Evolutionary conservation across 1,284 basidiomycete species (phyloP), one percentile per base, ranked within the genome.

Genomic region (Irpex sp.): DNA sequence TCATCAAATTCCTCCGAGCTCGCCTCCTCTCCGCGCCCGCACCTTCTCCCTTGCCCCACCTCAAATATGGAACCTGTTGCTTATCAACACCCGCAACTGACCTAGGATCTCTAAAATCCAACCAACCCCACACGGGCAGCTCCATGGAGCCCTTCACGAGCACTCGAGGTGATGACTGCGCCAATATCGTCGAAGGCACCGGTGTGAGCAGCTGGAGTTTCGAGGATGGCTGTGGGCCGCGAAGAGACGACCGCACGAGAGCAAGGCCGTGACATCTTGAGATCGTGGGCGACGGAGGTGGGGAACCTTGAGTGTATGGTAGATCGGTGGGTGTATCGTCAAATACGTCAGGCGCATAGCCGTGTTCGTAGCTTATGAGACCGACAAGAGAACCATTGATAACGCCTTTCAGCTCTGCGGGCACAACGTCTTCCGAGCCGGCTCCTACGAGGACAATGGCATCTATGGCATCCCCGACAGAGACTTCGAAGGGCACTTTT

Each of bases 101-200:
- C 39, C 77, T 79, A 33, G 68, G 68, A 33, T 70, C 72, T 63
- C 81, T 76, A 74, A 87, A 90, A 75, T 97, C 94, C 57, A 98
- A 77, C 86, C 95, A 88, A 0, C 90, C 94, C 84, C 89, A 92
- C 0, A 95, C 77, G 0, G 95, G 95, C 0, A 98, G 77, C 71
- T 97, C 94, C 67, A 97, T 78, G 68, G 93, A 92, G 4, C 95
- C 95, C 71, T 92, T 93, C 43, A 95, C 85, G 1, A 97, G 72
- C 13, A 85, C 78, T 0, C 80, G 80, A 33, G 66, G 66, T 13
- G 33, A 53, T 1, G 73, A 73, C 43, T 65, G 65, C 4, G 47
- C 61, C 35, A 95, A 78, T 1, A 80, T 43, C 0, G 68, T 54
- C 0, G 81, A 73, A 0, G 87, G 84, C 0, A 94, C 66, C 0